Base-by-base conservation (phyloP, 495 filamentous ascomycete genomes). In the Aspergillus indologenus region DNA sequence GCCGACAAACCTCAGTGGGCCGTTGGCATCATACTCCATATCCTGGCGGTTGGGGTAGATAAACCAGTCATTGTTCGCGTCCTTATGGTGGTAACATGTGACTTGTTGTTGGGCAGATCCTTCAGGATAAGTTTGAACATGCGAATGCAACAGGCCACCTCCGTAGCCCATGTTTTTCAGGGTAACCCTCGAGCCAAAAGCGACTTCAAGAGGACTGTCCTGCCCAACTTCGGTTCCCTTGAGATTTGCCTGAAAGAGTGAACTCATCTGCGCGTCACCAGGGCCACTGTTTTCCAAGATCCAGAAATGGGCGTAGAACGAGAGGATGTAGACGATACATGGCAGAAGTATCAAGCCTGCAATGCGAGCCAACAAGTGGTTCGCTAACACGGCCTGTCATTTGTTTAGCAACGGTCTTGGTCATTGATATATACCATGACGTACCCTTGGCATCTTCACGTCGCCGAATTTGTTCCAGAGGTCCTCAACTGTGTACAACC, bases 91-190 rank as follows among this genome's bases (percentile, higher is more conserved):
- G 71, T 98, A 98, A 77, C 94, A 98, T 29, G 94, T 98, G 54
- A 98, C 88, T 72, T 98, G 94, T 67, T 98, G 95, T 73, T 98
- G 94, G 7, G 72, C 73, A 15, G 95, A 98, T 29, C 94, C 94
- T 73, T 98, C 95, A 0, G 94, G 94, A 65, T 89, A 98, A 15
- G 93, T 90, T 73, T 98, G 94, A 61, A 98, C 85, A 77, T 98
- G 95, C 40, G 91, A 96, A 75, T 98, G 94, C 52, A 98, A 84
- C n/a, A 98, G 85, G 62, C 94, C 94, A 68, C 94, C 94, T 53
- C 94, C 94, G 65, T 98, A 98, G 5, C 94, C 94, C 94, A 98
- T 98, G 69, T 98, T 98, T 79, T 98, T 98, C 40, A 98, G 78
- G 1, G 94, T 98, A 11, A 89, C 91, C 46, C 90, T 85, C 24